Percentiles rank a stretch among this genome's conserved stretches.
Conservation (phyloP, 192 early-diverging fungal species). For the Neocallimastix lanati region DNA sequence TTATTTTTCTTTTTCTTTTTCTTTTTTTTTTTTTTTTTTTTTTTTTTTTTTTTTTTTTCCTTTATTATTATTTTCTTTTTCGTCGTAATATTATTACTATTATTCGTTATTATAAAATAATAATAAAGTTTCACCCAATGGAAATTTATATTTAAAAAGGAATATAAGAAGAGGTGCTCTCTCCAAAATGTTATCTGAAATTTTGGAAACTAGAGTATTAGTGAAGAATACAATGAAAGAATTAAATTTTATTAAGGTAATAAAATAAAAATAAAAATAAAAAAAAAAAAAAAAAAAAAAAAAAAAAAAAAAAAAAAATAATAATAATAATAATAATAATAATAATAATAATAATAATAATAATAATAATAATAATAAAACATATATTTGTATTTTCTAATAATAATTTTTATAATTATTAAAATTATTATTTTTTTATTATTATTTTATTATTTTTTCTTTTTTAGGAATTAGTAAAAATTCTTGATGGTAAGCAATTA, state of each 20-base stretch:
- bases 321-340: not conserved
- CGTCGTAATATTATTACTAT: not conserved
- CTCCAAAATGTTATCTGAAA: constrained; percentile 62
- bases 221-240: constrained; percentile 69
- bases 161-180: constrained; percentile 62
- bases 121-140: constrained; percentile 69
- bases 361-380: not conserved
- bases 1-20: too few relatives aligned
- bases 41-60: too few relatives aligned
- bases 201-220: constrained; percentile 80
- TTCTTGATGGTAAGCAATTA: constrained; percentile 68
- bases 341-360: too few relatives aligned
- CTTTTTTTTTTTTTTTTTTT: too few relatives aligned
- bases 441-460: too few relatives aligned
- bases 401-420: too few relatives aligned
- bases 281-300: too few relatives aligned
- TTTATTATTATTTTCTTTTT: too few relatives aligned
- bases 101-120: not conserved
- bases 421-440: too few relatives aligned
- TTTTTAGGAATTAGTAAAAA: constrained; percentile 28
- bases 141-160: constrained; percentile 66
- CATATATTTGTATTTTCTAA: too few relatives aligned
- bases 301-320: too few relatives aligned
- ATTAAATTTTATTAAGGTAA: constrained; percentile 34
- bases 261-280: too few relatives aligned